These are phyloP conservation scores for Neurospora sp. DNA, from an alignment of 2,329 filamentous ascomycete genomes.

Conservation along the genomic window DNA sequence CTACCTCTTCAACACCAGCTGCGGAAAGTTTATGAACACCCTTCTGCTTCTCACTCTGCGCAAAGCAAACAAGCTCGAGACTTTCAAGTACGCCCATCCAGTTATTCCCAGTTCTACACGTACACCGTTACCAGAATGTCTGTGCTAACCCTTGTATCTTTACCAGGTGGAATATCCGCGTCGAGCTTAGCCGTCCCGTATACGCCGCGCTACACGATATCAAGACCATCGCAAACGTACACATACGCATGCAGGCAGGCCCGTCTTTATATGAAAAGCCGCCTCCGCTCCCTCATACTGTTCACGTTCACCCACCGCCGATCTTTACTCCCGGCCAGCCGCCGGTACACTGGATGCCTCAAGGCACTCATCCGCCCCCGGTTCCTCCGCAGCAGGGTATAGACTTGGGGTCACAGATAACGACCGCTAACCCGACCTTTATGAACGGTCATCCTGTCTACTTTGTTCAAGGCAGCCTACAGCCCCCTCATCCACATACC, in stretches of 20 bases:
- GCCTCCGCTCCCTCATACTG: conserved; percentile 32
- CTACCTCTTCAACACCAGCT: conserved; percentile 44
- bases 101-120: neutral
- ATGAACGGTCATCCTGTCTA: neutral
- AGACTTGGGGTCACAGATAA: neutral
- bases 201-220: conserved; percentile 48
- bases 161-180: conserved; percentile 51
- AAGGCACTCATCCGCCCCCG: conserved; percentile 16
- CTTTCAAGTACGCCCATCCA: conserved; percentile 37
- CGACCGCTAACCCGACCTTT: neutral
- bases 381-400: conserved; percentile 17
- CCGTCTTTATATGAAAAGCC: conserved; percentile 42
- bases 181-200: conserved; percentile 49
- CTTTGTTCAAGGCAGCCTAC: neutral
- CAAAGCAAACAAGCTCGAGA: conserved; percentile 44
- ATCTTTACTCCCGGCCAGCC: conserved; percentile 10
- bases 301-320: conserved; percentile 9
- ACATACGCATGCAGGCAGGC: conserved; percentile 49
- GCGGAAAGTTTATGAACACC: conserved; percentile 55
- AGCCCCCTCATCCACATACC: conserved; percentile 10
- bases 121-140: neutral
- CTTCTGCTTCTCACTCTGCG: conserved; percentile 46
- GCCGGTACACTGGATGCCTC: neutral
- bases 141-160: neutral
- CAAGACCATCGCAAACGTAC: conserved; percentile 39